Percentiles rank a stretch among this genome's conserved stretches.
Conservation (phyloP, 805 yeast species). For the Ogataea paraovalis region DNA sequence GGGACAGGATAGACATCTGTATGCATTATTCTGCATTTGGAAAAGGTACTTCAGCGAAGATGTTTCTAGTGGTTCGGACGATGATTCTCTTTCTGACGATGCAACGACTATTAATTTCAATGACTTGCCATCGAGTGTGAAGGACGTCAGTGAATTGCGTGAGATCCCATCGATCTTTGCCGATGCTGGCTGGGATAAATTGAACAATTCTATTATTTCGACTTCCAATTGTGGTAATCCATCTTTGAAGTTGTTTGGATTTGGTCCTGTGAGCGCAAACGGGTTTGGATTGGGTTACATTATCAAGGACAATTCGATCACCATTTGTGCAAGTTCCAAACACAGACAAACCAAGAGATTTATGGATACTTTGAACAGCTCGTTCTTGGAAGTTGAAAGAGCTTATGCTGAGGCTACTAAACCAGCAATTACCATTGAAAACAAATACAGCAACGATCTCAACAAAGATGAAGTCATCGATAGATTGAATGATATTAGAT, state of each 20-base stretch:
- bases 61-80: slow-evolving; percentile 14
- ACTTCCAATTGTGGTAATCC: slow-evolving; percentile 93
- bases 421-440: slow-evolving; percentile 7
- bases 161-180: slow-evolving; percentile 73
- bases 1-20: slow-evolving; percentile 91
- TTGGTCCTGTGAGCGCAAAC: slow-evolving; percentile 85
- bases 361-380: slow-evolving; percentile 61
- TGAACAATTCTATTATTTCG: slow-evolving; percentile 75
- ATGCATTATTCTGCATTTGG: slow-evolving; percentile 87
- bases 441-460: slow-evolving; percentile 6
- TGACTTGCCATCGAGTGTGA: slow-evolving; percentile 22
- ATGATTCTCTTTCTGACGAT: slow-evolving; percentile 30
- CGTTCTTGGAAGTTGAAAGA: slow-evolving; percentile 53
- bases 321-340: slow-evolving; percentile 81
- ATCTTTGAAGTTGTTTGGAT: slow-evolving; percentile 79
- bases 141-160: slow-evolving; percentile 22
- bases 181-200: slow-evolving; percentile 82
- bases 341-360: slow-evolving; percentile 84
- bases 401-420: slow-evolving; percentile 36
- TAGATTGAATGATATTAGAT: slow-evolving; percentile 16
- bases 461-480: slow-evolving; percentile 17
- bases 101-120: slow-evolving; percentile 30
- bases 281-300: slow-evolving; percentile 95
- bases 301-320: slow-evolving; percentile 72
- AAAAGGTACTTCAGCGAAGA: slow-evolving; percentile 48